phyloP scores from a whole-genome alignment of 2,329 filamentous ascomycete genomes.

The Polychaeton citri region DNA sequence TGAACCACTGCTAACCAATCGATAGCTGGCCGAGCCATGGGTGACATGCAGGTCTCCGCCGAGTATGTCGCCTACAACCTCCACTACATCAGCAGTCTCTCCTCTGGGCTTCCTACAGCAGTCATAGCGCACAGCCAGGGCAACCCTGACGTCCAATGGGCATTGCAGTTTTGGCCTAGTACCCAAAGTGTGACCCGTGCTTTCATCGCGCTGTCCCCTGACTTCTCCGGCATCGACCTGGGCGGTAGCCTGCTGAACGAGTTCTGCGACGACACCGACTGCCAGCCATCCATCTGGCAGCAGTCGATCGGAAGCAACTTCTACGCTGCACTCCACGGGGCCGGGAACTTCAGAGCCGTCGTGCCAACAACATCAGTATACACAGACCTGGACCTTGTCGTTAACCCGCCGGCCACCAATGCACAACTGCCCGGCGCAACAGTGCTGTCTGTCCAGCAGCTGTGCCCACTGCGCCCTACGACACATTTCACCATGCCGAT shows the following conservation, averaged over 20 bases:
- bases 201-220: slow-evolving; percentile 16
- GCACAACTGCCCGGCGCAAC: slow-evolving; percentile 16
- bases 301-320: slow-evolving; percentile 16
- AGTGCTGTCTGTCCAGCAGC: slow-evolving; percentile 11
- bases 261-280: slow-evolving; percentile 14
- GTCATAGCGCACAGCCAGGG: slow-evolving; percentile 19
- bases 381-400: slow-evolving; percentile 15
- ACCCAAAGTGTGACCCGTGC: slow-evolving; percentile 11
- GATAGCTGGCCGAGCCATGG: too few relatives aligned
- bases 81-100: too few relatives aligned
- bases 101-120: slow-evolving; percentile 12
- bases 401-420: slow-evolving; percentile 13
- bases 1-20: too few relatives aligned
- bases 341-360: slow-evolving; percentile 9
- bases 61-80: too few relatives aligned
- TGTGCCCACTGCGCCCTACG: slow-evolving; percentile 13
- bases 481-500: slow-evolving; percentile 15
- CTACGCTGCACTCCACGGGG: slow-evolving; percentile 15
- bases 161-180: slow-evolving; percentile 19
- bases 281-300: slow-evolving; percentile 18
- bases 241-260: slow-evolving; percentile 8
- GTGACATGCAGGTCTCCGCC: too few relatives aligned
- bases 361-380: slow-evolving; percentile 18
- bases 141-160: slow-evolving; percentile 18
- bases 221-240: slow-evolving; percentile 16